These are phyloP conservation scores for Seiridium unicorne DNA, from an alignment of 2,329 filamentous ascomycete species.

Conservation along the genomic window DNA sequence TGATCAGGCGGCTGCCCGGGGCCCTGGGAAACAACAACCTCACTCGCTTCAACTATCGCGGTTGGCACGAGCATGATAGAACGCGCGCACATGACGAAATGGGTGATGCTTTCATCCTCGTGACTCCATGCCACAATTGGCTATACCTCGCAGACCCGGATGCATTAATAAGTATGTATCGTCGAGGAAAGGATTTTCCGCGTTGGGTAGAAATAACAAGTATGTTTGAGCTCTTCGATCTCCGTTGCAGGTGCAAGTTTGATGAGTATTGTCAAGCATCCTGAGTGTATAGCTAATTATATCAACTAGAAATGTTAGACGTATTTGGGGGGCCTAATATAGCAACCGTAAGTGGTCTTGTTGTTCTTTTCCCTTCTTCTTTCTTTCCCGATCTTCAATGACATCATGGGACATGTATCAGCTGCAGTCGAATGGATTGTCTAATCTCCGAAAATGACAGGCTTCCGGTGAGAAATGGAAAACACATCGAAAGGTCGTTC, in stretches of 20 bases:
- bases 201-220: constrained; percentile 2
- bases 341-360: no score
- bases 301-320: no score
- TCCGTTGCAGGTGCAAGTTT: not conserved
- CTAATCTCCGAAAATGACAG: not conserved
- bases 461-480: constrained; percentile 12
- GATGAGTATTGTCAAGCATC: not conserved
- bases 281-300: not conserved
- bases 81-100: constrained; percentile 21
- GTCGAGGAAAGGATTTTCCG: constrained; percentile 12
- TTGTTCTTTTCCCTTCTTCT: no score
- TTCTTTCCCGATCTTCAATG: no score
- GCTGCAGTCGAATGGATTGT: no score
- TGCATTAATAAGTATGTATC: constrained; percentile 9
- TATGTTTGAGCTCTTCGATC: not conserved
- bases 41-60: constrained; percentile 28
- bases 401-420: no score
- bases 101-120: constrained; percentile 20
- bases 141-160: constrained; percentile 13
- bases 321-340: no score
- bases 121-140: constrained; percentile 14
- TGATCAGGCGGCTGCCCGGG: constrained; percentile 21
- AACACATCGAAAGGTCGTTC: constrained; percentile 9
- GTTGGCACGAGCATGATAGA: constrained; percentile 25
- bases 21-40: constrained; percentile 30